Base-by-base conservation (phyloP, 2,329 filamentous ascomycete species). In the Fusarium clavum region DNA sequence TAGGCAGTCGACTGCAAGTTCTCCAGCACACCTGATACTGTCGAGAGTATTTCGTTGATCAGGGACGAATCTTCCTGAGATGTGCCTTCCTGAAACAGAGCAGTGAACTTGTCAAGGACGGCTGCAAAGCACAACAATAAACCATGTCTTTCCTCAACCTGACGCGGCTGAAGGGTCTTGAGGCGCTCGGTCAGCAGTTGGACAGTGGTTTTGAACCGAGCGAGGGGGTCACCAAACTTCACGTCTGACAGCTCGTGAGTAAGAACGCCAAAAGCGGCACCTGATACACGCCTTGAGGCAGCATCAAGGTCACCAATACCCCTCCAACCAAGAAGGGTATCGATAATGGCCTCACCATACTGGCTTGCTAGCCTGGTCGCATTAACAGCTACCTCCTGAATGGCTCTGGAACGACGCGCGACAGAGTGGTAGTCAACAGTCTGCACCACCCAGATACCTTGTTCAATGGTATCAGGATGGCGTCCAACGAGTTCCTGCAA, bases 381-480 rank as follows among this genome's bases (percentile, higher is more conserved):
- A 40, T 86, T 86, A 14, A 89, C 82, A 0, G 93, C 90, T 13
- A 98, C 93, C 48, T 94, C 88, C 43, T 90, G 86, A 74, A 97
- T 91, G 6, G 94, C 95, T 70, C 93, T 88, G 18, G 92, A 91
- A 25, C 95, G 88, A n/a, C 97, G 86, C 5, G 96, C 95, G 22
- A 99, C 94, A 40, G 93, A 89, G 77, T 97, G 94, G 76, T 98
- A 99, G 77, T 99, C 96, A 2, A 98, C 93, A 3, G 88, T 87
- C 77, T 98, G 96, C 0, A 98, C 94, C 3, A 98, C 85, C 44
- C 89, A 81, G 60, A 99, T 98, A 0, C 95, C 96, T 74, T 94
- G 85, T 18, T 87, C 83, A 34, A 98, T 89, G 0, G 88, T 94
- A 74, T 98, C 91, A 0, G 96, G 95, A 80, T 99, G 95, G 12